A percentile compares a stretch with the other conserved stretches of the same genome.
Conservation (phyloP, 1,284 basidiomycete genomes). For the Paramarasmius palmivorus region DNA sequence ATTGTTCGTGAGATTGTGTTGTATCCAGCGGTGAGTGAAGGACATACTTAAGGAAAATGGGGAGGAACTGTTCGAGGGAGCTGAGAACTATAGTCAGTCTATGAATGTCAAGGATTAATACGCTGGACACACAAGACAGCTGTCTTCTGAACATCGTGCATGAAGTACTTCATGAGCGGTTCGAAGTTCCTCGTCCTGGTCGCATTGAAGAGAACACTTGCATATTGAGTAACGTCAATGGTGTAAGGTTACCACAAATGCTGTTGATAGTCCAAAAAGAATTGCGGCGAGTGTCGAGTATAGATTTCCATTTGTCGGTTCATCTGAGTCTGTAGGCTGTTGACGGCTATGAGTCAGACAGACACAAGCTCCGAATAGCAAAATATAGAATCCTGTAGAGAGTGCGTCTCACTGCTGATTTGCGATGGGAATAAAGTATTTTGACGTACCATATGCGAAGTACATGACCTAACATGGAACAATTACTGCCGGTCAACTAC, state of each 20-base stretch:
- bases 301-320: not conserved
- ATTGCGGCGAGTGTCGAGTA: not conserved
- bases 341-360: not conserved
- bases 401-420: not conserved
- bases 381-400: not conserved
- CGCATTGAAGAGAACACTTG: not conserved
- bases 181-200: not conserved
- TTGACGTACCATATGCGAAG: not conserved
- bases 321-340: not conserved
- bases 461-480: not conserved
- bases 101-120: too few relatives aligned
- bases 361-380: not conserved
- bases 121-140: too few relatives aligned
- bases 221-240: not conserved
- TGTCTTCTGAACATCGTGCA: too few relatives aligned
- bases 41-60: conserved; percentile 3
- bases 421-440: not conserved
- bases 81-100: too few relatives aligned
- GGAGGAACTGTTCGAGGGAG: too few relatives aligned
- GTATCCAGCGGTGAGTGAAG: not conserved
- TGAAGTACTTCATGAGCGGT: too few relatives aligned
- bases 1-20: not conserved
- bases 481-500: too few relatives aligned
- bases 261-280: not conserved
- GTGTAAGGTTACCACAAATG: not conserved